phyloP scores from a whole-genome alignment of 805 yeast species.

The Saccharomycopsis sp. region DNA sequence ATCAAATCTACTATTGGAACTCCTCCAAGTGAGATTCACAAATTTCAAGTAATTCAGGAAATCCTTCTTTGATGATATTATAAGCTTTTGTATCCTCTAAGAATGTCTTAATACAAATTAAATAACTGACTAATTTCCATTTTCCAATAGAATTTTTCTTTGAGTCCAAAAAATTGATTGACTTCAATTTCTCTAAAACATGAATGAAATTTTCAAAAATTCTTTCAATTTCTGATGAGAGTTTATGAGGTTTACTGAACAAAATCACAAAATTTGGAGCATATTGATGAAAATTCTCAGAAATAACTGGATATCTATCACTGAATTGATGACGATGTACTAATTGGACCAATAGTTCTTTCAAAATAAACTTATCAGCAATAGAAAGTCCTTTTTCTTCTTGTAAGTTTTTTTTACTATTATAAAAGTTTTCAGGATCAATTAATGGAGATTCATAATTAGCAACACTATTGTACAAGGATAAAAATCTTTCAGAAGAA shows the following conservation, averaged over 20 bases:
- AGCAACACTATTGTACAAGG: neutral
- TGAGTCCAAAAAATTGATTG: neutral
- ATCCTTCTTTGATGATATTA: slow-evolving; percentile 4
- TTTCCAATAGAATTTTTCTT: neutral
- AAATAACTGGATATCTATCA: slow-evolving; percentile 12
- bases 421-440: neutral
- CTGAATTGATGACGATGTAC: slow-evolving; percentile 12
- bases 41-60: slow-evolving; percentile 3
- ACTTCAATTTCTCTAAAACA: neutral
- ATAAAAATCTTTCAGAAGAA: neutral
- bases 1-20: too few relatives aligned
- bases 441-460: neutral
- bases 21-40: too few relatives aligned
- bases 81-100: slow-evolving; percentile 6
- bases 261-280: slow-evolving; percentile 5
- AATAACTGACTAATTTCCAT: slow-evolving; percentile 12
- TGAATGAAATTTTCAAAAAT: slow-evolving; percentile 2
- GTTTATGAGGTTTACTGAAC: neutral
- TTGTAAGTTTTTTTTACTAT: neutral
- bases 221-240: neutral
- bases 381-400: too few relatives aligned
- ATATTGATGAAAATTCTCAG: slow-evolving; percentile 10
- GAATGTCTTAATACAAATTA: slow-evolving; percentile 13
- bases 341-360: slow-evolving; percentile 5
- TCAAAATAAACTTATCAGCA: slow-evolving; percentile 2